Base-by-base conservation (phyloP, 2,329 filamentous ascomycete genomes). In the Epichloe bromicola region DNA sequence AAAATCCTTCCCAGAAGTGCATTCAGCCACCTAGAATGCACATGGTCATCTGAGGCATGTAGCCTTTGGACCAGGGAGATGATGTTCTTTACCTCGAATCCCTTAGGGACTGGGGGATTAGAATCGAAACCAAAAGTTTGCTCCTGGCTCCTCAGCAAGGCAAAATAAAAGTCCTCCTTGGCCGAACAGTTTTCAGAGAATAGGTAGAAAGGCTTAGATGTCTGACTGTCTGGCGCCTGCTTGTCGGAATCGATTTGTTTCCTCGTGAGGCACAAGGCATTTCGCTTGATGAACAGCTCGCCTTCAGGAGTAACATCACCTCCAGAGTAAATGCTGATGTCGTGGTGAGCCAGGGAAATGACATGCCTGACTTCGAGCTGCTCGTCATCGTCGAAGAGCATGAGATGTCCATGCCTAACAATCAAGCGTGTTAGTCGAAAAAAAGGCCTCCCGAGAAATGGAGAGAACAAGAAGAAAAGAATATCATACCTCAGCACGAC, bases 161-260 rank as follows among this genome's bases (percentile, higher is more conserved):
- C 86, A 67, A 95, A 91, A 66, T 98, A 98, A 68, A 98, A 97
- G 64, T 98, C 93, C 67, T 98, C 93, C 66, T 98, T 98, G 45
- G 93, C 88, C 0, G 90, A 95, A 64, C 88, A 88, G 61, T 94
- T 95, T 58, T 97, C 89, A 0, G 88, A 94, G 67, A 97, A 98
- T 4, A 98, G 74, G 62, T 83, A 97, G 69, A 96, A 97, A 0
- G 93, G 89, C 58, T 87, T 90, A 6, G 87, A 83, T 3, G 77
- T 62, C 36, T 72, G 73, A 38, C 66, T 70, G 55, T 83, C 80
- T 3, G 78, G 75, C 3, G 74, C 70, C 20, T 33, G 43, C 30
- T 74, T 59, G 15, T 83, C 79, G 26, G 71, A 69, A 26, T 72
- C 72, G 34, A 76, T 73, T 36, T 69, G 65, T 60, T 79, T 84